Base-by-base conservation (phyloP, 164 flowering plant genomes). In the Amborella trichopoda region DNA sequence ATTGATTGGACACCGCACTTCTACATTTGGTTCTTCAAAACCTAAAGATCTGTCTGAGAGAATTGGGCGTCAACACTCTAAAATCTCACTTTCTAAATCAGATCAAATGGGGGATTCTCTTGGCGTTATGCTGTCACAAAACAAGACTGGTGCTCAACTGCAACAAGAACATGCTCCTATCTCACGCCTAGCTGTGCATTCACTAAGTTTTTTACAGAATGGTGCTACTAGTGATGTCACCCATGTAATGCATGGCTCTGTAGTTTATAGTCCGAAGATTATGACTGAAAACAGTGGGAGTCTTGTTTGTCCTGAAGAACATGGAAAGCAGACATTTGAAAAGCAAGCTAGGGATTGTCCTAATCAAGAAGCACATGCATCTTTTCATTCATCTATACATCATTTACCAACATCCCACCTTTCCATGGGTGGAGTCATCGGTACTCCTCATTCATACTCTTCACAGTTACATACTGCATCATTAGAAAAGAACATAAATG, bases 211-310 rank as follows among this genome's bases (percentile, higher is more conserved):
- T n/a, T n/a, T n/a, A n/a, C n/a, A n/a, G n/a, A n/a, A n/a, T n/a
- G n/a, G n/a, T n/a, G n/a, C n/a, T n/a, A n/a, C n/a, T n/a, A n/a
- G n/a, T n/a, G n/a, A n/a, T n/a, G n/a, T n/a, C n/a, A n/a, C n/a
- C n/a, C n/a, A n/a, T n/a, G n/a, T n/a, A n/a, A n/a, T n/a, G n/a
- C n/a, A n/a, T n/a, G n/a, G n/a, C n/a, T n/a, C 61, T 70, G 66
- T 64, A 66, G 62, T 50, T 69, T 69, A 8, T 68, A 66, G 60
- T 56, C 65, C 3, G 58, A 60, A 37, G 27, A 46, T 45, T 57
- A 47, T 51, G 55, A 38, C 46, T 49, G 64, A 56, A 50, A 62
- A 46, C 37, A 28, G 39, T 14, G 23, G n/a, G 13, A 44, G 8
- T 16, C 26, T 34, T 30, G 37, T 21, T 22, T 46, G 34, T 37